Base-by-base conservation (phyloP, 495 filamentous ascomycete species). In the Neurospora sublineolata region DNA sequence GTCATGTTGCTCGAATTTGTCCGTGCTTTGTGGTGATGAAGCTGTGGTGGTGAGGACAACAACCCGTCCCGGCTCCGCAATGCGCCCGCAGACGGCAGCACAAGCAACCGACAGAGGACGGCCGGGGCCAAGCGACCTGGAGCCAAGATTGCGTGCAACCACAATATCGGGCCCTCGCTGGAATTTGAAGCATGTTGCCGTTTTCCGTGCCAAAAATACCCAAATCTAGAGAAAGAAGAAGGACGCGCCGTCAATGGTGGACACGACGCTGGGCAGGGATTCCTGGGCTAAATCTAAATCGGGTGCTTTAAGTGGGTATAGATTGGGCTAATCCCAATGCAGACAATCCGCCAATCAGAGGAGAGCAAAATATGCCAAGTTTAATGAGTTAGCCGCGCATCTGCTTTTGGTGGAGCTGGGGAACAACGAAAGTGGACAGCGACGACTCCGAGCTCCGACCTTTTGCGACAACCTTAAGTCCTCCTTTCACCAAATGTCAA, bases 381-480 rank as follows among this genome's bases (percentile, higher is more conserved):
- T 72, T 72, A 72, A 76, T 76, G 71, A 69, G 68, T 71, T 79
- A 77, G 78, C 75, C 78, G 77, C 78, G 77, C 76, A 76, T 33
- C 52, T 33, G 27, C 52, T 60, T 9, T 60, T 9, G 23, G 52
- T 60, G 52, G 52, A 64, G 52, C 27, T 64, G 23, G 52, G 52
- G 52, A 2, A 18, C 16, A 8, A 16, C 12, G 27, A 60, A 60
- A 60, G 23, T 16, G 46, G 46, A 60, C 12, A 14, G 6, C 11
- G 2, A 5, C 52, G 23, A 33, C 44, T 12, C 3, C n/a, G n/a
- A 46, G n/a, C 42, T 46, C n/a, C 42, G 8, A 46, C 38, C 38
- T 39, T 40, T 40, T 40, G 39, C 18, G 10, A 20, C 14, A 1
- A 58, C 46, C 20, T 64, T 27, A 64, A 4, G 52, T 64, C 14